phyloP scores from a whole-genome alignment of 192 early-diverging fungal species.

The Radiomyces spectabilis region DNA sequence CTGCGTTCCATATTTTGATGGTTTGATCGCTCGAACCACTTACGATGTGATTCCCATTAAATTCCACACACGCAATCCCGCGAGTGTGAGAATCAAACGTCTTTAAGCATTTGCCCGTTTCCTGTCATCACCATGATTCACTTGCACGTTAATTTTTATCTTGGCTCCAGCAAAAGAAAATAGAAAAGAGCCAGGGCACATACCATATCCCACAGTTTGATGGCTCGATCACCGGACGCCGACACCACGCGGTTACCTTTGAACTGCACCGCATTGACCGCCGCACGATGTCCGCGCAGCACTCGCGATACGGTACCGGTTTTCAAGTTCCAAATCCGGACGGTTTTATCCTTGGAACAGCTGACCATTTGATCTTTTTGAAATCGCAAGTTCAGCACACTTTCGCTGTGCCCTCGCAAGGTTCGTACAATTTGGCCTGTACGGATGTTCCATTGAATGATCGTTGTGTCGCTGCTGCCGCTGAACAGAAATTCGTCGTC shows the following conservation, averaged over 20 bases:
- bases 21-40: constrained; percentile 77
- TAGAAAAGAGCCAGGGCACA: not conserved
- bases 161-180: constrained; percentile 1
- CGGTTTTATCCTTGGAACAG: constrained; percentile 74
- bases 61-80: constrained; percentile 84
- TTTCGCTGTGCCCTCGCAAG: constrained; percentile 50
- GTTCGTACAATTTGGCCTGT: constrained; percentile 41
- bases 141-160: too few species aligned
- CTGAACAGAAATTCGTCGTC: constrained; percentile 59
- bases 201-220: constrained; percentile 62
- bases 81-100: constrained; percentile 73
- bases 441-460: constrained; percentile 70
- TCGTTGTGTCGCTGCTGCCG: constrained; percentile 61
- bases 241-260: constrained; percentile 50
- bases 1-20: constrained; percentile 63
- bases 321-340: constrained; percentile 71
- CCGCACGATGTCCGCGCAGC: constrained; percentile 57
- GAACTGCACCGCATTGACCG: constrained; percentile 77
- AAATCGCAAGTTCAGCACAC: constrained; percentile 75
- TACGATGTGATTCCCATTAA: constrained; percentile 69
- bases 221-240: constrained; percentile 71
- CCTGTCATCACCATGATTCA: not conserved
- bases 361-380: constrained; percentile 64
- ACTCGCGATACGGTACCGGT: constrained; percentile 45
- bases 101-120: constrained; percentile 59